Evolutionary conservation across 2,329 filamentous ascomycete genomes (phyloP).

Genomic region (Westerdykella sp.): DNA sequence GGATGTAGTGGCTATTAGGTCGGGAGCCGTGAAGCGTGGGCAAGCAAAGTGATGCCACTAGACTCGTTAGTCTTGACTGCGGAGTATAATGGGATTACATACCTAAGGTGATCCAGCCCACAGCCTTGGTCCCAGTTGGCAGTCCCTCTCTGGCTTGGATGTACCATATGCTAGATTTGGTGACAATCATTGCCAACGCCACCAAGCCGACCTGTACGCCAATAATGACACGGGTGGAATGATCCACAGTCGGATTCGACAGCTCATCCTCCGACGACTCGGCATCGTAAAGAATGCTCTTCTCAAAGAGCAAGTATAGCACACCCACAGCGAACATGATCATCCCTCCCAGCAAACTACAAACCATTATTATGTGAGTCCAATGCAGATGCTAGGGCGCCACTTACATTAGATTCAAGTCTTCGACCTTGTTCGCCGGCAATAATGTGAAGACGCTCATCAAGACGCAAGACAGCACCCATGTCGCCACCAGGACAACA

Average conservation of each 20-base stretch:
- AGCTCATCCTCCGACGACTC: constrained; percentile 27
- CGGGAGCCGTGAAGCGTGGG: constrained; percentile 76
- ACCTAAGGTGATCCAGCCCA: constrained; percentile 78
- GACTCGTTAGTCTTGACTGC: constrained; percentile 20
- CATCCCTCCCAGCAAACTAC: constrained; percentile 64
- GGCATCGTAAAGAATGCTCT: constrained; percentile 48
- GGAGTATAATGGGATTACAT: constrained; percentile 29
- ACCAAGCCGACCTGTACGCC: constrained; percentile 74
- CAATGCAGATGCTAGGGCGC: not conserved
- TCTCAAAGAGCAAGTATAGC: constrained; percentile 74
- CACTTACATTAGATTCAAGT: constrained; percentile 64
- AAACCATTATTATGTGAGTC: constrained; percentile 6
- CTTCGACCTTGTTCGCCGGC: constrained; percentile 78
- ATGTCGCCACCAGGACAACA: constrained; percentile 57
- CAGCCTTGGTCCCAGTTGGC: constrained; percentile 77
- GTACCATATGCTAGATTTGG: constrained; percentile 75
- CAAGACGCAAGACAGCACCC: constrained; percentile 67
- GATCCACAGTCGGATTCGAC: constrained; percentile 32
- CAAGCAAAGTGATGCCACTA: constrained; percentile 67
- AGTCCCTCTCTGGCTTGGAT: constrained; percentile 79
- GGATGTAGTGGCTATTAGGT: constrained; percentile 81
- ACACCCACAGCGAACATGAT: constrained; percentile 73
- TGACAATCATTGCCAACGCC: constrained; percentile 75
- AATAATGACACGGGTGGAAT: constrained; percentile 54
- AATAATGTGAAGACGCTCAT: constrained; percentile 92